Evolutionary conservation across 2,329 filamentous ascomycete species (phyloP), one percentile per base, ranked within the genome.

Genomic region (Sporothrix phasma): DNA sequence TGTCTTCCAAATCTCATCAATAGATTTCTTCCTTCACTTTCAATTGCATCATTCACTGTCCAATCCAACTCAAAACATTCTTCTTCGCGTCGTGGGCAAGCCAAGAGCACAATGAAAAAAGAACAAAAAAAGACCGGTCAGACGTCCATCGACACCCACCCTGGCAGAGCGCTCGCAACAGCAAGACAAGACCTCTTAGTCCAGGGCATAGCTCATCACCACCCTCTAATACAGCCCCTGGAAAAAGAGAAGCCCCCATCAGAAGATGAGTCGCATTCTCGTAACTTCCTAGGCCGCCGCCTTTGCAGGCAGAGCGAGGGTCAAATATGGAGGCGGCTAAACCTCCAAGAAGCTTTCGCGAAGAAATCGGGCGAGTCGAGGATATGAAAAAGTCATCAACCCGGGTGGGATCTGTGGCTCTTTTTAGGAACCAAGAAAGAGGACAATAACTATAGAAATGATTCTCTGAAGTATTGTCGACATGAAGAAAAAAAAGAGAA

Each of bases 361-460:
- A 64, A 59, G 61, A 67, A 63, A 56, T 39, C 60, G 67, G 68
- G 68, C 63, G 64, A 68, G 82, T 82, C 86, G 90, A 90, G 88
- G 90, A 90, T 88, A 64, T 84, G 89, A 73, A 73, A 78, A 73
- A 78, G 77, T 95, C 90, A 94, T 95, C 90, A 90, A 89, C 89
- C 90, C 91, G 90, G 89, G 87, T 93, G 85, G 86, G 86, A 84
- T 91, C 88, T 93, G 88, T 91, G 85, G 89, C 92, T 96, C 83
- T 82, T 88, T 84, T 92, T 84, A 85, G 86, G 85, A 93, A 88
- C 86, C 90, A 88, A 94, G 89, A 90, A n/a, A 86, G 83, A 82
- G 84, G 88, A 92, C 86, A 86, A 90, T 83, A 87, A 92, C 91
- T 96, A 92, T 92, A 96, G 89, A 96, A 95, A 90, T 90, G 90